Evolutionary conservation across 2,329 filamentous ascomycete species (phyloP).

Genomic region (Claviceps sp.): DNA sequence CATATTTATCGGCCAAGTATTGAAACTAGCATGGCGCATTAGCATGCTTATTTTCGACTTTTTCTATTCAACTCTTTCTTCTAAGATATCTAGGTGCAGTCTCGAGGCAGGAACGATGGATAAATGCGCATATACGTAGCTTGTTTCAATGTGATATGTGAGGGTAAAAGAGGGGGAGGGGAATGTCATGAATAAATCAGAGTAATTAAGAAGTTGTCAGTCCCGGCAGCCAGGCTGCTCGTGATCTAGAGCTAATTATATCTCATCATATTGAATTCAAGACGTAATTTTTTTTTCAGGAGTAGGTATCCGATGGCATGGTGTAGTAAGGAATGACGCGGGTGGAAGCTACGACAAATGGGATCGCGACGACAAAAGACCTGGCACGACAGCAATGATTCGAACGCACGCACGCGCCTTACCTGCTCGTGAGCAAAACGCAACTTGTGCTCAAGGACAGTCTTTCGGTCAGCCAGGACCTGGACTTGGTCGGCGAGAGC

Average conservation of each 20-base stretch:
- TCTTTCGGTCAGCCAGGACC: conserved; percentile 48
- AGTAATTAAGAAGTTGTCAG: conserved; percentile 34
- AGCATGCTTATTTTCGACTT: conserved; percentile 4
- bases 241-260: conserved; percentile 73
- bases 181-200: conserved; percentile 10
- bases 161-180: conserved; percentile 5
- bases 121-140: neutral
- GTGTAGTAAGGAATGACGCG: neutral
- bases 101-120: neutral
- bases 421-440: conserved; percentile 55
- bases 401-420: conserved; percentile 15
- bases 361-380: neutral
- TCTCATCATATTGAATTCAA: conserved; percentile 24
- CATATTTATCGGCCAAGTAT: conserved; percentile 54
- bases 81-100: neutral
- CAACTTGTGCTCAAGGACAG: conserved; percentile 52
- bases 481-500: conserved; percentile 53
- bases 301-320: conserved; percentile 3
- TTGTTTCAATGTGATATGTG: neutral
- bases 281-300: conserved; percentile 3
- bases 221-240: conserved; percentile 46
- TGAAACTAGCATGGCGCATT: conserved; percentile 38
- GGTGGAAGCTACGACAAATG: neutral
- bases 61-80: neutral
- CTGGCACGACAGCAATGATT: neutral